Conservation (phyloP, 1,284 basidiomycete species). For the Cryptococcus hybrid region DNA sequence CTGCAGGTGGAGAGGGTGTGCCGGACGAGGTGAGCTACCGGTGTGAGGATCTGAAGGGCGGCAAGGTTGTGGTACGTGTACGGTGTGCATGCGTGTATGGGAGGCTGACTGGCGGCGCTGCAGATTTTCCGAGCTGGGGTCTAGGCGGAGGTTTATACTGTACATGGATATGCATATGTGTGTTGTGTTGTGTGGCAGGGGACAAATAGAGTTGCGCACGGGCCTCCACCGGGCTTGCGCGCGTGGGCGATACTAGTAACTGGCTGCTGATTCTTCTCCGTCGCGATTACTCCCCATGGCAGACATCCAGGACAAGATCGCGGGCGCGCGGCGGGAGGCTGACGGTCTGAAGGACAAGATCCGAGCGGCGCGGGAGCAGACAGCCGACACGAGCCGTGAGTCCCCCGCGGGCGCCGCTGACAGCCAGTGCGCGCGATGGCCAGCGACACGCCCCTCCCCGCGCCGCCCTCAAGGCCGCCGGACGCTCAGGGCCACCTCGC, state of each 20-base stretch:
- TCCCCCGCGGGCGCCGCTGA: not conserved
- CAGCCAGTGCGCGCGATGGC: conserved; percentile 86
- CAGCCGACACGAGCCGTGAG: conserved; percentile 93
- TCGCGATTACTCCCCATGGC: no score
- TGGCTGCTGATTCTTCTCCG: no score
- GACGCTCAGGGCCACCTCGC: conserved; percentile 92
- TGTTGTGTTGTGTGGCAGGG: no score
- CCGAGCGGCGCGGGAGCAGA: conserved; percentile 56
- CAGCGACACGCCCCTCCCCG: conserved; percentile 93
- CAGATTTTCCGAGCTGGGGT: no score
- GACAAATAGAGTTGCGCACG: no score
- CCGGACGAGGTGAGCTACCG: conserved; percentile 80
- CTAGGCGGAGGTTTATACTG: no score
- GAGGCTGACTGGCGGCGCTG: no score
- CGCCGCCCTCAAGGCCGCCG: conserved; percentile 94
- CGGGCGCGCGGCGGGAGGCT: conserved; percentile 91
- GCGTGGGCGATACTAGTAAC: no score
- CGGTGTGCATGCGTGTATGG: no score
- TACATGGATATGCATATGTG: no score
- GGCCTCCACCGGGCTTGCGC: no score
- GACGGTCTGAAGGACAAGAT: conserved; percentile 59
- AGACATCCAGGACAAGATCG: conserved; percentile 91
- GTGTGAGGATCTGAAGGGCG: conserved; percentile 84
- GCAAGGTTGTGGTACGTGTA: conserved; percentile 65
- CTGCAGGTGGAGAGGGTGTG: conserved; percentile 61